phyloP scores from a whole-genome alignment of 2,329 filamentous ascomycete genomes.

The Thermomyces lanuginosus region DNA sequence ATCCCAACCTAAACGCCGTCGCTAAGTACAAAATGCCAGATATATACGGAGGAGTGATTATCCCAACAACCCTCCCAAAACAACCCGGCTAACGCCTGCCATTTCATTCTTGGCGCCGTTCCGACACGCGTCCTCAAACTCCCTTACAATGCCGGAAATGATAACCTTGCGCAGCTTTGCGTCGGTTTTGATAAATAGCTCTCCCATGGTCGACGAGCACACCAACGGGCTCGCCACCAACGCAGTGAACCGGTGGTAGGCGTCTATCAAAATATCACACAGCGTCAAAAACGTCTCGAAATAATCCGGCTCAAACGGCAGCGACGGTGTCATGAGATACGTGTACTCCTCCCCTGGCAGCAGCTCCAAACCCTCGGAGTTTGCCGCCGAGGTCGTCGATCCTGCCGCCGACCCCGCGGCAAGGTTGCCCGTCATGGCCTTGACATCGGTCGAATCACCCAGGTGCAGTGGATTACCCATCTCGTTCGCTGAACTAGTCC shows the following conservation, averaged over 20 bases:
- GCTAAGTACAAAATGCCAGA: slow-evolving; percentile 2
- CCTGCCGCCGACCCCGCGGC: slow-evolving; percentile 23
- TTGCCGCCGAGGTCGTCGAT: slow-evolving; percentile 23
- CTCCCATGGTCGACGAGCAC: slow-evolving; percentile 54
- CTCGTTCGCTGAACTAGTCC: slow-evolving; percentile 44
- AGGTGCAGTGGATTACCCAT: slow-evolving; percentile 39
- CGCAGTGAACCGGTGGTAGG: slow-evolving; percentile 61
- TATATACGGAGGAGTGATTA: slow-evolving; percentile 7
- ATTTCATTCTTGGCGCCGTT: slow-evolving; percentile 64
- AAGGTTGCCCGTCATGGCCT: slow-evolving; percentile 26
- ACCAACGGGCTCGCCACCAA: slow-evolving; percentile 60
- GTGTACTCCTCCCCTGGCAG: slow-evolving; percentile 75
- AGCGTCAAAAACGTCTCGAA: slow-evolving; percentile 91
- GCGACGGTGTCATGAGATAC: slow-evolving; percentile 71
- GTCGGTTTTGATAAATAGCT: slow-evolving; percentile 83
- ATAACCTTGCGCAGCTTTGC: slow-evolving; percentile 74
- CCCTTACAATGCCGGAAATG: slow-evolving; percentile 68
- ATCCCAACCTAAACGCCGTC: not conserved
- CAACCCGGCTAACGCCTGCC: slow-evolving; percentile 70
- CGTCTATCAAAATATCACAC: slow-evolving; percentile 88
- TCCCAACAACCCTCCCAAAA: slow-evolving; percentile 67
- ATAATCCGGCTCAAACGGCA: slow-evolving; percentile 95
- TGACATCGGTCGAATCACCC: slow-evolving; percentile 32
- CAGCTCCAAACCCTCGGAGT: slow-evolving; percentile 42
- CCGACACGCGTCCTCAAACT: slow-evolving; percentile 81